Evolutionary conservation across 2,329 filamentous ascomycete genomes (phyloP), one percentile per base, ranked within the genome.

Genomic region (Shiraia bambusicola): DNA sequence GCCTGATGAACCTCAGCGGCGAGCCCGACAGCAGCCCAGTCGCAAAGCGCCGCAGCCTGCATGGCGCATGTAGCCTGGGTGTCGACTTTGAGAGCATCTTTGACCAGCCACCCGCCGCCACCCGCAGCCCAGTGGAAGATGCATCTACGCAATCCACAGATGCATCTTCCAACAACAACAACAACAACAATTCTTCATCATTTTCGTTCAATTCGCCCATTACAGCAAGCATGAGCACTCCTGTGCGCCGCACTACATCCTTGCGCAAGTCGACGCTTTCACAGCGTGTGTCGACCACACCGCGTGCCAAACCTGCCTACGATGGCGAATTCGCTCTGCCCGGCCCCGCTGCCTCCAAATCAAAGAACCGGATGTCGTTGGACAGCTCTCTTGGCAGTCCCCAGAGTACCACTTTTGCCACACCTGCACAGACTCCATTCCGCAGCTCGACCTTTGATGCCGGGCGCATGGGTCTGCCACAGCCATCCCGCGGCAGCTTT

Each of bases 21-120:
- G 77, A 83, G 19, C 85, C 79, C 56, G 76, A 87, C 41, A 87
- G 87, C 54, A 96, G 88, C 61, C 92, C 93, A 0, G 87, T 92
- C 45, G 88, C 91, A 33, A 96, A 96, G 75, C 81, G 93, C 52
- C 83, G 93, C 59, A 96, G 91, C 69, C 71, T 95, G 56, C 88
- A 95, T 65, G 86, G 86, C 35, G 79, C 83, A 30, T 76, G 84
- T 10, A 57, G n/a, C 72, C 54, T 75, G 84, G 49, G 76, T 77
- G 32, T 67, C 74, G 79, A 83, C 54, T 86, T 88, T 62, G 57
- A 58, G 41, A 89, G 83, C 65, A 82, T 95, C 25, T 95, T 95
- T 65, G 88, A 91, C 45, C 76, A 79, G 42, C 37, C 51, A 17
- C 54, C 60, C 6, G 42, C 49, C n/a, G 45, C 46, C 16, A 50